Evolutionary conservation across 2,329 filamentous ascomycete genomes (phyloP).

Genomic region (Fusarium virguliforme): DNA sequence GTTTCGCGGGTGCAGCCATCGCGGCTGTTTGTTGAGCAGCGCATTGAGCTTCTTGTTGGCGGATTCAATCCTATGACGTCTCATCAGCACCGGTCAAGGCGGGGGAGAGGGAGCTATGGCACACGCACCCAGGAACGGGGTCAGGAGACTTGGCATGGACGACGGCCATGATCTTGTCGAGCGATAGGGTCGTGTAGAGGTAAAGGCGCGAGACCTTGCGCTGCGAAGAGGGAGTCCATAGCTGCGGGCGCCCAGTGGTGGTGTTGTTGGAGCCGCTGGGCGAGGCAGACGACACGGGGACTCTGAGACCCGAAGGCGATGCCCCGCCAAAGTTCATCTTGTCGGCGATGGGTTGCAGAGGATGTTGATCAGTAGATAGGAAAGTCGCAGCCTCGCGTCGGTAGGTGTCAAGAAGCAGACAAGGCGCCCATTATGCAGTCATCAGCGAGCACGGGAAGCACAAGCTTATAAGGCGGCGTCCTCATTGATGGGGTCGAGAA

Average conservation of each 20-base stretch:
- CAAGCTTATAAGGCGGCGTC: conserved; percentile 42
- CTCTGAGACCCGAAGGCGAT: conserved; percentile 39
- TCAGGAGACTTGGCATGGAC: conserved; percentile 62
- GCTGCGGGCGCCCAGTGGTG: conserved; percentile 67
- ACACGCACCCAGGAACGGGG: conserved; percentile 65
- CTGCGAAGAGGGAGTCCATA: conserved; percentile 69
- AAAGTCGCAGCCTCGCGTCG: conserved; percentile 31
- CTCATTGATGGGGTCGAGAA: conserved; percentile 30
- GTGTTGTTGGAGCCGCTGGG: conserved; percentile 53
- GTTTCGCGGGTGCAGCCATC: conserved; percentile 70
- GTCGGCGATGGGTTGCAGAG: neutral
- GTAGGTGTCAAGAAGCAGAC: conserved; percentile 21
- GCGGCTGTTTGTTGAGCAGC: conserved; percentile 72
- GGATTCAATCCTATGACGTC: conserved; percentile 65
- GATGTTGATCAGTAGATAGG: conserved; percentile 22
- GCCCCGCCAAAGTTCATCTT: conserved; percentile 37
- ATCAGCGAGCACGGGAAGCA: conserved; percentile 21
- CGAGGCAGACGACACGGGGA: conserved; percentile 47
- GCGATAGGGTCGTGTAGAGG: conserved; percentile 68
- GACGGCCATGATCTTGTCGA: conserved; percentile 66
- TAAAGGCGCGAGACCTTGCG: conserved; percentile 71
- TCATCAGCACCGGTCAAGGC: conserved; percentile 20
- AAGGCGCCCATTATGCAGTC: conserved; percentile 39
- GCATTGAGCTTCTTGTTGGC: conserved; percentile 72
- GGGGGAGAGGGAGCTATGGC: too few species aligned